Evolutionary conservation across 2,329 filamentous ascomycete genomes (phyloP).

Genomic region (Colletotrichum falcatum): DNA sequence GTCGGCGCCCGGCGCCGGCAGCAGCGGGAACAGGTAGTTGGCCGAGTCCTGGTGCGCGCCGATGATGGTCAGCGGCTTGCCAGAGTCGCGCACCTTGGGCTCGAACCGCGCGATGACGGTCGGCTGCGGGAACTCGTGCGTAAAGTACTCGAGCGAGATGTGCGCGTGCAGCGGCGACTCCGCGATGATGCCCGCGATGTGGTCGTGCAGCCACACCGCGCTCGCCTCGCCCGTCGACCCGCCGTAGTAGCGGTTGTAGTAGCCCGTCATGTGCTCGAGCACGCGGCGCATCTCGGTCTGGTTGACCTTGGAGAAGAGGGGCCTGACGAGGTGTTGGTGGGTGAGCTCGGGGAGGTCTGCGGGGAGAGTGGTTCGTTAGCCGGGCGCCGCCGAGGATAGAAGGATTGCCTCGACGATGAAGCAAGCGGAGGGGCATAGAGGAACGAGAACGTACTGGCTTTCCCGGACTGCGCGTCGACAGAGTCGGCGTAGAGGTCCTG

Average conservation of each 20-base stretch:
- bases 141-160: constrained; percentile 63
- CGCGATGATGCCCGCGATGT: constrained; percentile 51
- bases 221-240: constrained; percentile 49
- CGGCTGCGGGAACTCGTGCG: constrained; percentile 76
- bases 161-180: constrained; percentile 51
- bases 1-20: constrained; percentile 78
- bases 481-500: constrained; percentile 59
- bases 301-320: constrained; percentile 68
- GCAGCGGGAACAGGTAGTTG: constrained; percentile 76
- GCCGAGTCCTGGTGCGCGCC: constrained; percentile 81
- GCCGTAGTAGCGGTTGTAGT: constrained; percentile 70
- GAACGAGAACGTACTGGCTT: constrained; percentile 46
- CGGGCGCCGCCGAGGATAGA: neutral
- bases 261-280: constrained; percentile 70
- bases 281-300: constrained; percentile 74
- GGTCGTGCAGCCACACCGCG: constrained; percentile 52
- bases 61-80: constrained; percentile 61
- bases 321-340: constrained; percentile 66
- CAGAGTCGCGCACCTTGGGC: constrained; percentile 52
- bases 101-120: constrained; percentile 78
- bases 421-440: no score
- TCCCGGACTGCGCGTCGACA: constrained; percentile 44
- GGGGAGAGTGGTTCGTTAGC: neutral
- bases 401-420: neutral
- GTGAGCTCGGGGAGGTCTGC: constrained; percentile 51